A percentile compares a stretch with the other conserved stretches of the same genome.
Evolutionary conservation across 2,329 filamentous ascomycete species (phyloP).

Genomic region (Trichophyton verrucosum): DNA sequence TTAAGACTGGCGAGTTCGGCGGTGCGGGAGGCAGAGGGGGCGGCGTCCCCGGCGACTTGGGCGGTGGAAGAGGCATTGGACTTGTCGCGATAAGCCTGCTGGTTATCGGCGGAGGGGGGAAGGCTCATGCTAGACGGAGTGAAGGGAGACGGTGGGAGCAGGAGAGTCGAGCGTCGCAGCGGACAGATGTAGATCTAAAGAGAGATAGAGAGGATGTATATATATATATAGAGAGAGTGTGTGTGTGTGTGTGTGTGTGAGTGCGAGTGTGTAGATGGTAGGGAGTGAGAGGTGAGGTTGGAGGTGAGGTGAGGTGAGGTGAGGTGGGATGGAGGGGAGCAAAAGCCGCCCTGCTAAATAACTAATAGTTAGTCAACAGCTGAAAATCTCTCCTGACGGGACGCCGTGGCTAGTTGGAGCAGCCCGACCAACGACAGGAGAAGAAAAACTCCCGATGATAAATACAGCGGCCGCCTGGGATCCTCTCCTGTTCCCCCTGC

Average conservation of each 20-base stretch:
- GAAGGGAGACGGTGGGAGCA: conserved; percentile 5
- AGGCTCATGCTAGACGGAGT: conserved; percentile 25
- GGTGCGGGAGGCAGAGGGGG: conserved; percentile 36
- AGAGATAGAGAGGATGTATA: conserved; percentile 7
- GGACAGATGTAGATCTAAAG: conserved; percentile 14
- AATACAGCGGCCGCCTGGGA: not conserved
- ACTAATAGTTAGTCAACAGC: not conserved
- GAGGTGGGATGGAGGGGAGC: not conserved
- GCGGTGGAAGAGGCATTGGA: conserved; percentile 30
- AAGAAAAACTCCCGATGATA: not conserved
- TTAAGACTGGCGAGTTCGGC: conserved; percentile 51
- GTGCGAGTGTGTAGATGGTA: too few species aligned
- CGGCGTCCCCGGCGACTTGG: conserved; percentile 30
- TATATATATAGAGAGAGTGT: not conserved
- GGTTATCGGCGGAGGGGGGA: conserved; percentile 20
- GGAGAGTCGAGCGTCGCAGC: not conserved
- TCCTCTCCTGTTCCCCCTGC: not conserved
- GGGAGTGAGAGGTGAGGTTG: conserved; percentile 9
- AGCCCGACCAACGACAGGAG: conserved; percentile 13
- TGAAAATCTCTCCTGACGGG: too few species aligned
- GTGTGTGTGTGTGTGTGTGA: too few species aligned
- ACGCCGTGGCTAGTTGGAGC: conserved; percentile 1
- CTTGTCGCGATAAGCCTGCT: conserved; percentile 15
- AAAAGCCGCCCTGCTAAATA: not conserved
- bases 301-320: not conserved